Conservation (phyloP, 1,284 basidiomycete genomes). For the Volvariella volvacea region DNA sequence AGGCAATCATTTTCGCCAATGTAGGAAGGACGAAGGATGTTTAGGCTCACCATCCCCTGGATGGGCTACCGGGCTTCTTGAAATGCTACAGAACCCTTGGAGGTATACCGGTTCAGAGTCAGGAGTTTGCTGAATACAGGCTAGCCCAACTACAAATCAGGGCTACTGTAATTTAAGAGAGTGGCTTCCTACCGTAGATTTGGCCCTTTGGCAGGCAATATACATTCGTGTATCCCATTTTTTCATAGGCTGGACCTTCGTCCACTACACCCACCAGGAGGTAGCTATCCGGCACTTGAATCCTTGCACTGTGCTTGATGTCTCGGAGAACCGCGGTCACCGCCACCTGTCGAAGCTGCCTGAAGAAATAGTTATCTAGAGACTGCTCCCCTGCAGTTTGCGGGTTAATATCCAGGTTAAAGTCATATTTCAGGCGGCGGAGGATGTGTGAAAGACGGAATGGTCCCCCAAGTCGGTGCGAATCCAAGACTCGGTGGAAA, state of each 20-base stretch:
- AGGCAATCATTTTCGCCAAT: neutral
- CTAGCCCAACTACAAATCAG: slow-evolving; percentile 12
- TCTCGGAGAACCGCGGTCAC: slow-evolving; percentile 49
- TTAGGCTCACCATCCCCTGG: slow-evolving; percentile 49
- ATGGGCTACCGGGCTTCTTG: slow-evolving; percentile 21
- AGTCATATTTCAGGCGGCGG: slow-evolving; percentile 29
- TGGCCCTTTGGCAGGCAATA: slow-evolving; percentile 36
- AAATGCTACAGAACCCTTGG: slow-evolving; percentile 30
- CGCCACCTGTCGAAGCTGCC: slow-evolving; percentile 36
- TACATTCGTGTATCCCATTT: slow-evolving; percentile 33
- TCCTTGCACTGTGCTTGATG: slow-evolving; percentile 61
- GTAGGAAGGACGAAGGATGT: neutral
- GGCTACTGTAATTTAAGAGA: neutral
- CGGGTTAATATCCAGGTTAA: slow-evolving; percentile 34
- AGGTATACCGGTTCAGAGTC: slow-evolving; percentile 27
- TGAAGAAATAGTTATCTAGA: slow-evolving; percentile 43
- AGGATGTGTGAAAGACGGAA: slow-evolving; percentile 41
- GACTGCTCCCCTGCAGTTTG: slow-evolving; percentile 17
- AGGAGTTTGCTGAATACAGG: slow-evolving; percentile 27
- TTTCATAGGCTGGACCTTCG: slow-evolving; percentile 48
- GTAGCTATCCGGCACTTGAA: slow-evolving; percentile 48
- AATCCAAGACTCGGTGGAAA: slow-evolving; percentile 32
- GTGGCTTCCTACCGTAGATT: slow-evolving; percentile 38
- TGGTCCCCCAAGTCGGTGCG: slow-evolving; percentile 35
- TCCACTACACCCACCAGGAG: slow-evolving; percentile 63